These are phyloP conservation scores for Aegle marmelos DNA, from an alignment of 345 rosid species.

Conservation along the genomic window DNA sequence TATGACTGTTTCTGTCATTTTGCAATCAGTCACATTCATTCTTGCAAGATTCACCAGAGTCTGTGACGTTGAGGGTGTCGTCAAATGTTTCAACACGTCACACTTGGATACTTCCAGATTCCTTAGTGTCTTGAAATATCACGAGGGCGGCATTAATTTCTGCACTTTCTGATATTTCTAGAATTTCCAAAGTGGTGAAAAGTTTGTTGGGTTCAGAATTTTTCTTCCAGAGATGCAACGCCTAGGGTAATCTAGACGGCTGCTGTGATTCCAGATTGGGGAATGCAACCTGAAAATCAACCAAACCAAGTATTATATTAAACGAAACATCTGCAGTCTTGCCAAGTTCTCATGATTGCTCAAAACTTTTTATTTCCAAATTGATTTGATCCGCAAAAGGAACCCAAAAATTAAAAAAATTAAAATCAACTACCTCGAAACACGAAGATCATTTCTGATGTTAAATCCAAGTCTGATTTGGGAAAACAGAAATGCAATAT, in stretches of 20 bases:
- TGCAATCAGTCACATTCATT: slow-evolving; percentile 15
- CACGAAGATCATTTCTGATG: no score
- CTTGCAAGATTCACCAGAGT: slow-evolving; percentile 10
- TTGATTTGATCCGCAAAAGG: no score
- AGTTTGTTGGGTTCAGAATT: background rate
- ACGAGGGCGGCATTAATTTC: slow-evolving; percentile 2
- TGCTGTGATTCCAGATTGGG: background rate
- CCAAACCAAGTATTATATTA: background rate
- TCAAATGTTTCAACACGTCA: slow-evolving; percentile 7
- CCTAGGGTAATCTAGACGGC: no score
- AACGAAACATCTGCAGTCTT: no score
- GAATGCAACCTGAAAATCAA: background rate
- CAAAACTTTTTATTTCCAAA: no score
- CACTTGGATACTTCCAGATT: background rate
- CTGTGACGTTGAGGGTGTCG: slow-evolving; percentile 8
- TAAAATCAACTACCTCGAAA: no score
- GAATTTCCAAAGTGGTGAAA: background rate
- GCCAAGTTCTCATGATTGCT: no score
- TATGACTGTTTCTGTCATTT: background rate
- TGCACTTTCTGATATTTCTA: background rate
- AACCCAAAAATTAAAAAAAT: no score
- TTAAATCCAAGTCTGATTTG: no score
- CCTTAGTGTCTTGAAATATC: no score
- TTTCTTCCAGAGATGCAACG: background rate
- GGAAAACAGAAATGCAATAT: no score